A percentile compares a stretch with the other conserved stretches of the same genome.
Evolutionary conservation across 2,329 filamentous ascomycete species (phyloP).

Genomic region (Colletotrichum sp.): DNA sequence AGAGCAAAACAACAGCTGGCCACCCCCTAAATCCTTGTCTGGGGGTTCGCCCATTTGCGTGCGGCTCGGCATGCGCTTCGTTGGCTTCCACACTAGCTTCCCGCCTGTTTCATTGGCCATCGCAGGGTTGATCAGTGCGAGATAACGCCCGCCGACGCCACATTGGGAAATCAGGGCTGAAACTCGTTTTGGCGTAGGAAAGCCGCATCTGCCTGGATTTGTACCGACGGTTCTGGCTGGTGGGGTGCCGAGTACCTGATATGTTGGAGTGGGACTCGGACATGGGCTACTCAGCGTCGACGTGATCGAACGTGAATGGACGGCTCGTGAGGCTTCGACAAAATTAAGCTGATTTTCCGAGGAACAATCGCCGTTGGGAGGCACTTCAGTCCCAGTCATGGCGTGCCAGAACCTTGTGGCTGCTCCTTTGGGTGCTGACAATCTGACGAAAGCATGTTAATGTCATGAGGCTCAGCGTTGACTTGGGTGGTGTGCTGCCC

Average conservation of each 20-base stretch:
- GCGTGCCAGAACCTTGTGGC: background rate
- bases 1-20: background rate
- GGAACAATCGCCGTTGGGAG: background rate
- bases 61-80: background rate
- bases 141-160: background rate
- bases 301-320: background rate
- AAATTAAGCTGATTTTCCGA: background rate
- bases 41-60: background rate
- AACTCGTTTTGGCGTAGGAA: background rate
- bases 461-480: background rate
- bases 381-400: background rate
- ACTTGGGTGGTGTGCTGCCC: background rate
- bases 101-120: constrained; percentile 9
- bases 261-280: background rate
- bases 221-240: background rate
- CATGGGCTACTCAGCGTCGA: background rate
- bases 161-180: background rate
- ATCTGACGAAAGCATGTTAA: background rate
- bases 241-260: background rate
- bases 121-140: constrained; percentile 3
- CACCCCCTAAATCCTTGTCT: background rate
- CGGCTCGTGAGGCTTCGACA: background rate
- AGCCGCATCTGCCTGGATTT: background rate
- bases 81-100: background rate
- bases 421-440: background rate